Base-by-base conservation (phyloP, 768 basidiomycete species). In the Boletus coccyginus region DNA sequence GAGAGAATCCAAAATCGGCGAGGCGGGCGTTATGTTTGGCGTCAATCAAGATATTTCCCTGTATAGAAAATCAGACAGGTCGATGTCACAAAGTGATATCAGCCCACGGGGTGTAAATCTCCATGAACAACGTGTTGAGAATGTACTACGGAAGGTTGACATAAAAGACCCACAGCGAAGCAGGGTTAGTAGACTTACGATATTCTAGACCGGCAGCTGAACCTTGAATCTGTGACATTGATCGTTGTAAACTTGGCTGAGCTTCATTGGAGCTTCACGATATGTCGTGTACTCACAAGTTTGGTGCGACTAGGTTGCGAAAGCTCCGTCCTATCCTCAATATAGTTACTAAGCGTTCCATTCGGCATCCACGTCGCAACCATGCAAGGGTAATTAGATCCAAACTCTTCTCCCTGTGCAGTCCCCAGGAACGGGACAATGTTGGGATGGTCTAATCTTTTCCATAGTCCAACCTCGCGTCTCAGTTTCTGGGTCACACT, bases 401-500 rank as follows among this genome's bases (percentile, higher is more conserved):
- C 58, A 12, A 59, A 59, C 2, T 16, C 36, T 5, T 4, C 29
- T 7, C 51, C 59, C 0, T 0, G 0, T 31, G 56, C 52, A 3
- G 14, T 50, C 2, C 59, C 59, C 8, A 58, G 41, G 14, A 60
- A 44, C 1, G 51, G 50, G 11, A 60, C 57, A 7, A 60, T 58
- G 51, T 59, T 59, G 3, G 38, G 59, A 7, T 58, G 46, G 5
- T 51, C n/a, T 5, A 59, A 8, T 43, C 42, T 46, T 32, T 16
- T 58, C 58, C 58, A 59, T 39, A 59, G 11, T 39, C 36, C 50
- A 14, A 38, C 36, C 13, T 59, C 58, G 2, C 58, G 58, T n/a
- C 3, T 52, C 12, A 36, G 17, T 49, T 53, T 53, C 58, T 59
- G 19, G 16, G 29, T n/a, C 3, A 21, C 6, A 11, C 6, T 1